Percentiles rank a stretch among this genome's conserved stretches.
phyloP scores from a whole-genome alignment of 768 basidiomycete species.

The Stropharia rugosoannulata region DNA sequence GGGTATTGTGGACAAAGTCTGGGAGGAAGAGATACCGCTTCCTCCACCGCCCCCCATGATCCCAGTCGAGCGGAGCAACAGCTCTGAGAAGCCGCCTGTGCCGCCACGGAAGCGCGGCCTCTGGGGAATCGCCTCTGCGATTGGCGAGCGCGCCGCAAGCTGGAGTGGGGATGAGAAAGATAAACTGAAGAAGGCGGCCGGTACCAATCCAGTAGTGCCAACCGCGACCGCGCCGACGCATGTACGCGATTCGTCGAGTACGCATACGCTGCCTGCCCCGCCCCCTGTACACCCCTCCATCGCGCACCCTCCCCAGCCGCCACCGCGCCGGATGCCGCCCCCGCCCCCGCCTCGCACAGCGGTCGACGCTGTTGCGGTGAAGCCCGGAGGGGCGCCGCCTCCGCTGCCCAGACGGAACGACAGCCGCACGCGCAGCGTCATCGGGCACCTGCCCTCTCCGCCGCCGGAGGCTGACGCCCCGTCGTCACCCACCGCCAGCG shows the following conservation, averaged over 20 bases:
- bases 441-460: conserved; percentile 6
- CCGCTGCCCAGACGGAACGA: conserved; percentile 52
- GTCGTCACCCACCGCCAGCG: background rate
- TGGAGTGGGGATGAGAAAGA: conserved; percentile 48
- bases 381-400: conserved; percentile 24
- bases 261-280: conserved; percentile 2
- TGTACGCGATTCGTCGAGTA: conserved; percentile 7
- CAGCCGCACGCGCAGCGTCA: conserved; percentile 26
- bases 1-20: conserved; percentile 80
- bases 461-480: conserved; percentile 3
- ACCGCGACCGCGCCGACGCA: conserved; percentile 9
- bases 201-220: background rate
- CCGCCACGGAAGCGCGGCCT: conserved; percentile 63
- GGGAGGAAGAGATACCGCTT: conserved; percentile 76
- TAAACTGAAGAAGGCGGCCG: conserved; percentile 30
- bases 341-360: conserved; percentile 30
- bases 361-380: background rate
- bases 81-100: conserved; percentile 52
- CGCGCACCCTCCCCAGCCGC: conserved; percentile 1
- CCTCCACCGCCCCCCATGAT: conserved; percentile 29
- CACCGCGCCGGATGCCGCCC: conserved; percentile 26
- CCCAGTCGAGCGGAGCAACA: conserved; percentile 11
- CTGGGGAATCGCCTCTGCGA: conserved; percentile 67
- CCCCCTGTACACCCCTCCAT: background rate
- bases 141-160: conserved; percentile 57